phyloP scores from a whole-genome alignment of 441 rosid species.

The Jatropha multifida region DNA sequence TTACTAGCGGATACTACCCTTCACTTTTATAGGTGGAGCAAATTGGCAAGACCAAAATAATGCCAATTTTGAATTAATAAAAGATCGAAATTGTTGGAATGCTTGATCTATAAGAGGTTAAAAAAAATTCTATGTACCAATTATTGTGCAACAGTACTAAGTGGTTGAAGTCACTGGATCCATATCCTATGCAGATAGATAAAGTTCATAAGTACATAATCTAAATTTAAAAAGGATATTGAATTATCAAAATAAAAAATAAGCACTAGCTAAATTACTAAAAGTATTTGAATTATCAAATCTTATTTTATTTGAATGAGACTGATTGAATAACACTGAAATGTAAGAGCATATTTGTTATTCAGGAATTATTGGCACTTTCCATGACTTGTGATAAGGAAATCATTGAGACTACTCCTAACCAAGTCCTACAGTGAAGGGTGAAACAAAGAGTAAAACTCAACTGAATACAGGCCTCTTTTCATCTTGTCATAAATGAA shows the following conservation, averaged over 20 bases:
- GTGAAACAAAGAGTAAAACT: not conserved
- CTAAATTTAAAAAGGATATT: not conserved
- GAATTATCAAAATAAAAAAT: not conserved
- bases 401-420: too few species aligned
- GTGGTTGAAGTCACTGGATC: slow-evolving; percentile 73
- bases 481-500: not conserved
- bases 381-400: not conserved
- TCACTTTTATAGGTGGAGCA: not conserved
- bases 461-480: not conserved
- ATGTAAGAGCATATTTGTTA: not conserved
- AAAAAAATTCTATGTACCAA: slow-evolving; percentile 50
- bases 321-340: not conserved
- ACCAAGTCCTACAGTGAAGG: too few species aligned
- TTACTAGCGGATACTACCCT: slow-evolving; percentile 4
- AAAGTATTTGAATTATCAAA: not conserved
- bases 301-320: not conserved
- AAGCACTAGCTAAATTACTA: too few species aligned
- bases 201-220: not conserved
- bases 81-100: not conserved
- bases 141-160: slow-evolving; percentile 80
- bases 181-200: slow-evolving; percentile 48
- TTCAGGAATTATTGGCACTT: not conserved
- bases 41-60: not conserved
- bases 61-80: not conserved
- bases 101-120: slow-evolving; percentile 5